These are phyloP conservation scores for Rostrohypoxylon terebratum DNA, from an alignment of 495 filamentous ascomycete genomes.

Conservation along the genomic window DNA sequence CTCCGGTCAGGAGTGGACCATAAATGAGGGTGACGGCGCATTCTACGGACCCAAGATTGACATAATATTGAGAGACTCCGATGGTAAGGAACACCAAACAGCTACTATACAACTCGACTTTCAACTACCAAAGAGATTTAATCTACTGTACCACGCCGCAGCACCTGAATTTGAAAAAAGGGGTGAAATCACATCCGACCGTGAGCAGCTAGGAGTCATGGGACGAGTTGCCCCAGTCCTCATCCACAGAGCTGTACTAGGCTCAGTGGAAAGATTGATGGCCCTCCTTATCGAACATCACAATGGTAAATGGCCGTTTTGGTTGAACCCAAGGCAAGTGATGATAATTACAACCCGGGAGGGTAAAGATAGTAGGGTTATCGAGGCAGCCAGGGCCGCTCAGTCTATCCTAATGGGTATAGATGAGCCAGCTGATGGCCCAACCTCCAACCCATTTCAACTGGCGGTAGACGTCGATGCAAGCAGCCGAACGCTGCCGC, in stretches of 20 bases:
- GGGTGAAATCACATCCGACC: conserved; percentile 59
- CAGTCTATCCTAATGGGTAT: conserved; percentile 59
- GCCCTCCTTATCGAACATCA: conserved; percentile 89
- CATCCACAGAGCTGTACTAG: conserved; percentile 88
- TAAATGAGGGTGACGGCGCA: conserved; percentile 87
- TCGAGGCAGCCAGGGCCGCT: conserved; percentile 69
- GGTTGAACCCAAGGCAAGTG: conserved; percentile 86
- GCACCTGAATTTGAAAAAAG: conserved; percentile 74
- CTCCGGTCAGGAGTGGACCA: conserved; percentile 72
- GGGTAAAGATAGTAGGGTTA: conserved; percentile 56
- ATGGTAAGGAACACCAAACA: conserved; percentile 91
- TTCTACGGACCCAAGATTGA: conserved; percentile 98
- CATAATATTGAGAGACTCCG: conserved; percentile 81
- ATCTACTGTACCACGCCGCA: conserved; percentile 79
- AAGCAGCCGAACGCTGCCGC: conserved; percentile 67
- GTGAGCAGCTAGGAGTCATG: conserved; percentile 56
- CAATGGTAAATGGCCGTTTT: conserved; percentile 87
- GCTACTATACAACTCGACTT: conserved; percentile 95
- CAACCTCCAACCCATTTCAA: conserved; percentile 58
- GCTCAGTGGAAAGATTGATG: conserved; percentile 87
- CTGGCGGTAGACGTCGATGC: conserved; percentile 80
- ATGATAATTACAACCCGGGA: conserved; percentile 72
- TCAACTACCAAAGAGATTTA: conserved; percentile 88
- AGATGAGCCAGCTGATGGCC: conserved; percentile 52
- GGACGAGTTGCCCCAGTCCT: conserved; percentile 79